Conservation (phyloP, 2,329 filamentous ascomycete species). For the Alternaria alternata region DNA sequence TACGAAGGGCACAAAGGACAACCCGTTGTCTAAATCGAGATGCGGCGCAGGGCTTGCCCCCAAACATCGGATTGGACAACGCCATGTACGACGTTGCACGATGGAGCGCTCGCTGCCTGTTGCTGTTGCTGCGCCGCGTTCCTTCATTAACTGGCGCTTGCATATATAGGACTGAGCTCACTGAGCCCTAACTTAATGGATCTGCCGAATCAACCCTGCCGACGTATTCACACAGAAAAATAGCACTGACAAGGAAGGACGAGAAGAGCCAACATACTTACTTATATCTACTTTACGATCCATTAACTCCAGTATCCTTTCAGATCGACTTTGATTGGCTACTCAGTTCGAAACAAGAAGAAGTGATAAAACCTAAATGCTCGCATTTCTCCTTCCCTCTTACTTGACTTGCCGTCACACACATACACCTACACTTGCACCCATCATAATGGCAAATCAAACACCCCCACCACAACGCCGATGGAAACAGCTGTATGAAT, state of each 20-base stretch:
- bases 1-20: neutral
- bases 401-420: neutral
- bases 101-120: neutral
- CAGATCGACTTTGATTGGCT: neutral
- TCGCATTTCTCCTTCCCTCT: conserved; percentile 1
- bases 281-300: neutral
- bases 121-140: neutral
- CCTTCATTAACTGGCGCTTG: neutral
- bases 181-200: neutral
- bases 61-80: neutral
- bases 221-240: neutral
- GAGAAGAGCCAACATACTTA: neutral
- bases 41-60: neutral
- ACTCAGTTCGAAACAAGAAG: too few relatives aligned
- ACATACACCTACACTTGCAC: neutral
- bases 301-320: neutral
- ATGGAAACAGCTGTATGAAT: neutral
- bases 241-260: neutral
- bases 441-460: neutral
- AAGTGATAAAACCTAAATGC: neutral
- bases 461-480: neutral
- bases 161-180: neutral
- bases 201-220: neutral
- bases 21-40: neutral
- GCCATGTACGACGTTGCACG: conserved; percentile 2